Percentiles rank a stretch among this genome's conserved stretches.
These are phyloP conservation scores for Lepidium campestre DNA, from an alignment of 441 rosid species.

Conservation along the genomic window DNA sequence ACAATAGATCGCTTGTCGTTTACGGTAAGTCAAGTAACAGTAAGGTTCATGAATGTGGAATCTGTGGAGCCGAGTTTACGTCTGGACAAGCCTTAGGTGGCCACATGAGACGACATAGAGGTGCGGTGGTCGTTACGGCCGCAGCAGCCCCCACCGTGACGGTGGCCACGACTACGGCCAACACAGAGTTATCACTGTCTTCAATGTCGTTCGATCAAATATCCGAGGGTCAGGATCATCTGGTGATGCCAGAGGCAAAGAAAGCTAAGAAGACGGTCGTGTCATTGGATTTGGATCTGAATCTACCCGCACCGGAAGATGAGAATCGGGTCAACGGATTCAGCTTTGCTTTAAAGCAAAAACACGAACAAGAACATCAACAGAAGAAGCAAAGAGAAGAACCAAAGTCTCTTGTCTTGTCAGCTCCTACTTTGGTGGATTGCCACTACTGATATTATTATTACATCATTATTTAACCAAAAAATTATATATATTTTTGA, in stretches of 20 bases:
- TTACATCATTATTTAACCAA: not conserved
- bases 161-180: conserved; percentile 10
- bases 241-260: conserved; percentile 18
- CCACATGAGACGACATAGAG: conserved; percentile 87
- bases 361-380: conserved; percentile 31
- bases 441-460: conserved; percentile 63
- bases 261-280: conserved; percentile 36
- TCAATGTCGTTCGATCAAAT: conserved; percentile 36
- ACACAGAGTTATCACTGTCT: conserved; percentile 43
- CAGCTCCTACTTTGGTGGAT: conserved; percentile 79
- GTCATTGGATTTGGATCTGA: conserved; percentile 87
- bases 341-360: conserved; percentile 59
- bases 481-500: not conserved
- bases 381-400: conserved; percentile 27
- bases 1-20: conserved; percentile 23
- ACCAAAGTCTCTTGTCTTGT: conserved; percentile 43
- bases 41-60: conserved; percentile 83
- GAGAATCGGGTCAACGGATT: conserved; percentile 39
- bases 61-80: conserved; percentile 80
- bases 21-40: conserved; percentile 15
- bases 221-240: conserved; percentile 32
- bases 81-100: conserved; percentile 97
- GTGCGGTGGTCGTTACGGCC: conserved; percentile 25
- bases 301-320: conserved; percentile 87
- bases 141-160: not conserved